Conservation (phyloP, 768 basidiomycete species). For the Suillus cothurnatus region DNA sequence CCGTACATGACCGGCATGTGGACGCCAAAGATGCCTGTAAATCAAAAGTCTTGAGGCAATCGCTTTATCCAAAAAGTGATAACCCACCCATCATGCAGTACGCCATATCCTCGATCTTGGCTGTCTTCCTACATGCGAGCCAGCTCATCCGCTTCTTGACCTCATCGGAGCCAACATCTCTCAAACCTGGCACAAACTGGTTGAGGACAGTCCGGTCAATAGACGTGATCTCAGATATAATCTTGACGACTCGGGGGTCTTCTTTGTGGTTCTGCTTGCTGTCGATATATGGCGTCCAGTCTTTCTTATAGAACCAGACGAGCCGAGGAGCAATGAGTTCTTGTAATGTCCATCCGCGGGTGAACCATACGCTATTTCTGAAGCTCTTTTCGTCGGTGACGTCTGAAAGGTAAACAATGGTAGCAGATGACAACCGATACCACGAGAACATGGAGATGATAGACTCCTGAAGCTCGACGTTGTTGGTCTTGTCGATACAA, state of each 20-base stretch:
- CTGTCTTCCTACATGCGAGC: conserved; percentile 31
- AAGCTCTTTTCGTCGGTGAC: conserved; percentile 2
- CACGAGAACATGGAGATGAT: conserved; percentile 30
- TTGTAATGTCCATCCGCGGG: conserved; percentile 9
- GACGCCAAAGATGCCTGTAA: conserved; percentile 27
- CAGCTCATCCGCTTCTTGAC: conserved; percentile 30
- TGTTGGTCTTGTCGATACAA: conserved; percentile 28
- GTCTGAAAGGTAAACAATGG: conserved; percentile 23
- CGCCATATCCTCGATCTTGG: conserved; percentile 30
- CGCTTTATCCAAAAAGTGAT: conserved; percentile 9
- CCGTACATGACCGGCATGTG: conserved; percentile 32
- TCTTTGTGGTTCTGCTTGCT: conserved; percentile 25
- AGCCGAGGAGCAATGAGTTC: conserved; percentile 6
- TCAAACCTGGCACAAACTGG: conserved; percentile 25
- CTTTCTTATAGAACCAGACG: conserved; percentile 8
- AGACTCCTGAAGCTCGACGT: conserved; percentile 26
- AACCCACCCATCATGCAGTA: conserved; percentile 27
- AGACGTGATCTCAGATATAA: conserved; percentile 14
- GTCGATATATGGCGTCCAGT: conserved; percentile 4
- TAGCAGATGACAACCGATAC: conserved; percentile 22
- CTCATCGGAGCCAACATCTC: conserved; percentile 11
- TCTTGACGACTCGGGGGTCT: conserved; percentile 21
- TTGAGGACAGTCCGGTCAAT: conserved; percentile 23
- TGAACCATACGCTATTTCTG: conserved; percentile 9
- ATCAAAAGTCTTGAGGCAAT: background rate